Percentiles rank a stretch among this genome's conserved stretches.
Evolutionary conservation across 345 rosid genomes (phyloP).

Genomic region (Arabidopsis suecica): DNA sequence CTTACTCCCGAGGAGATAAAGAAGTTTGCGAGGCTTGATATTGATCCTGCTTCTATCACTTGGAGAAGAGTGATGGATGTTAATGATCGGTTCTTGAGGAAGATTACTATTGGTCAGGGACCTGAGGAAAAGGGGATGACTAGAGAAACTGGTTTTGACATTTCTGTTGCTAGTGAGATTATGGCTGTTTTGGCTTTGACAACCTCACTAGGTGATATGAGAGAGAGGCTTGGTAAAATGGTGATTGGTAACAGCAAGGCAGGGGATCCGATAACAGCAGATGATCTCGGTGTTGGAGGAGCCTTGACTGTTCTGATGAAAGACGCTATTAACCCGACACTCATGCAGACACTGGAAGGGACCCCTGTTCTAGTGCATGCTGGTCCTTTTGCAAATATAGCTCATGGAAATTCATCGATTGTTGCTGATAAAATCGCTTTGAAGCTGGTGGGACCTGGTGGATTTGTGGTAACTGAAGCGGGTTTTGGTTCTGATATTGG

Average conservation of each 20-base stretch:
- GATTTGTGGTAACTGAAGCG: conserved; percentile 97
- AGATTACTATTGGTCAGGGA: conserved; percentile 88
- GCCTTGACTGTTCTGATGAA: conserved; percentile 97
- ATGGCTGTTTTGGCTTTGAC: conserved; percentile 99
- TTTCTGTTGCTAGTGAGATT: conserved; percentile 98
- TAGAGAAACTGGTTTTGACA: conserved; percentile 96
- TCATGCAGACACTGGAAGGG: conserved; percentile 99
- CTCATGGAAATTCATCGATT: conserved; percentile 97
- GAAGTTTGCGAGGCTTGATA: conserved; percentile 90
- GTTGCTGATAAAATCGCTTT: conserved; percentile 97
- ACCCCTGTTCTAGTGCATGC: conserved; percentile 99
- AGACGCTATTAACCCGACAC: conserved; percentile 93
- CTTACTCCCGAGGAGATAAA: conserved; percentile 80
- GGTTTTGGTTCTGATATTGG: conserved; percentile 99
- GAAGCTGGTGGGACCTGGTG: conserved; percentile 95
- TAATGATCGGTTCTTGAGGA: conserved; percentile 93
- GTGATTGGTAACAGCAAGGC: conserved; percentile 93
- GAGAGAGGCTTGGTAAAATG: conserved; percentile 98
- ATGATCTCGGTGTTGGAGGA: conserved; percentile 98
- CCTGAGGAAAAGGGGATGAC: conserved; percentile 98
- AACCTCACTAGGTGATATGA: conserved; percentile 92
- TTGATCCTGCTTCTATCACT: conserved; percentile 81
- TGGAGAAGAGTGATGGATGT: conserved; percentile 99
- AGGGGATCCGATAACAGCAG: conserved; percentile 94
- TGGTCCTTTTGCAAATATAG: conserved; percentile 98